Evolutionary conservation across 768 basidiomycete genomes (phyloP), one percentile per base, ranked within the genome.

Genomic region (Termitomyces sp.): DNA sequence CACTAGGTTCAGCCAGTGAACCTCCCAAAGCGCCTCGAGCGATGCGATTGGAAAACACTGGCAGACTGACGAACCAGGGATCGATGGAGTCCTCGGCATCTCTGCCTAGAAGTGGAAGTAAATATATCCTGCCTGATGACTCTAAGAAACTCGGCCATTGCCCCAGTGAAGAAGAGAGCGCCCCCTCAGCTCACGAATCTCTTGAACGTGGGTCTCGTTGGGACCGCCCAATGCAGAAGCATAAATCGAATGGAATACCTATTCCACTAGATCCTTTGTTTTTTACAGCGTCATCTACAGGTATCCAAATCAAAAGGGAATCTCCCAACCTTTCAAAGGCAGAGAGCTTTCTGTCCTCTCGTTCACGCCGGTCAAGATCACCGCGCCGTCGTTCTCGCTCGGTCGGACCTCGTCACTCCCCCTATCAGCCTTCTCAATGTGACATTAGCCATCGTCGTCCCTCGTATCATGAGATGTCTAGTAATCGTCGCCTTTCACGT

Each of bases 21-120:
- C 25, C 49, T 23, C 63, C 63, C n/a, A 61, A 38, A 31, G 61
- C 57, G 2, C 63, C 64, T 15, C 56, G 58, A 42, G 60, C 64
- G 9, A 64, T 66, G 63, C 55, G 58, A 29, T 32, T 51, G 25
- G 23, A 22, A 40, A 35, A 39, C 22, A 27, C 18, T 22, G 10
- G 25, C 27, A 7, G 11, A 25, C 20, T 27, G 15, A 7, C 48
- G n/a, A 55, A 33, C 22, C 23, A 49, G 22, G 29, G 22, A 49
- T 27, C 40, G 15, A 35, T 49, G 23, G 47, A 40, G 0, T 44
- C 54, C 6, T 33, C 52, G 11, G 16, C n/a, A 10, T 35, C 39
- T 41, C 23, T 25, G 18, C 33, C 40, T 29, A 23, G 11, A 36
- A 49, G 32, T 31, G 13, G 49, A 25, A 57, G 44, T 15, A 29